A percentile compares a stretch with the other conserved stretches of the same genome.
These are phyloP conservation scores for Colletotrichum tropicale DNA, from an alignment of 2,329 filamentous ascomycete species.

Conservation along the genomic window DNA sequence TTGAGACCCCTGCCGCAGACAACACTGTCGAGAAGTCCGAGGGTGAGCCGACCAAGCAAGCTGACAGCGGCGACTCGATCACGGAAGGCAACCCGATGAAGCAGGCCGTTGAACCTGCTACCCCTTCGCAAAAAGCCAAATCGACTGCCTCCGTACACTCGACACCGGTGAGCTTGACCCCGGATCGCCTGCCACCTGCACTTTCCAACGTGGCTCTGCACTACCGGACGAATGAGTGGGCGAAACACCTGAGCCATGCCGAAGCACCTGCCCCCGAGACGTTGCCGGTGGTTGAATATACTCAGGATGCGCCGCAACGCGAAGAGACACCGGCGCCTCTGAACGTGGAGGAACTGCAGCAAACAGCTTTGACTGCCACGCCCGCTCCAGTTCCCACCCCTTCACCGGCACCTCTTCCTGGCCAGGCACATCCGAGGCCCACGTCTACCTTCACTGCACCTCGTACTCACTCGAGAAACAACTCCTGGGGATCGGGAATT, in stretches of 20 bases:
- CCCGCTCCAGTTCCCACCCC: slow-evolving; percentile 37
- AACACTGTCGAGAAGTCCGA: slow-evolving; percentile 22
- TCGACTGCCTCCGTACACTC: slow-evolving; percentile 48
- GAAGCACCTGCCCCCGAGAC: slow-evolving; percentile 73
- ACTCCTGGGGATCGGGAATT: slow-evolving; percentile 12
- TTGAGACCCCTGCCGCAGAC: slow-evolving; percentile 17
- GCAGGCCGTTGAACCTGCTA: slow-evolving; percentile 9
- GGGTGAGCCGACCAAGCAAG: slow-evolving; percentile 26
- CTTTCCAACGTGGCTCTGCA: slow-evolving; percentile 79
- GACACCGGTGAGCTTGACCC: slow-evolving; percentile 54
- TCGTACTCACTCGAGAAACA: slow-evolving; percentile 5
- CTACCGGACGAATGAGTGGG: slow-evolving; percentile 95
- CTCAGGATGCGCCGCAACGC: slow-evolving; percentile 27
- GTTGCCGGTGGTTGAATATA: slow-evolving; percentile 52
- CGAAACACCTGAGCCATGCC: slow-evolving; percentile 82
- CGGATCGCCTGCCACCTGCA: slow-evolving; percentile 69
- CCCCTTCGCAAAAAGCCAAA: slow-evolving; percentile 37
- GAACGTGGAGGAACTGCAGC: slow-evolving; percentile 67
- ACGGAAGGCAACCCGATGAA: slow-evolving; percentile 13
- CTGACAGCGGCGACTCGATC: not conserved
- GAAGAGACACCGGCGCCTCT: slow-evolving; percentile 65
- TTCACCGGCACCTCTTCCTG: slow-evolving; percentile 31
- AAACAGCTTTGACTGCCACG: slow-evolving; percentile 60
- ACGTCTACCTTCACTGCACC: slow-evolving; percentile 27
- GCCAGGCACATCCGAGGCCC: slow-evolving; percentile 21